phyloP scores from a whole-genome alignment of 2,329 filamentous ascomycete species.

The Macrophomina tecta region DNA sequence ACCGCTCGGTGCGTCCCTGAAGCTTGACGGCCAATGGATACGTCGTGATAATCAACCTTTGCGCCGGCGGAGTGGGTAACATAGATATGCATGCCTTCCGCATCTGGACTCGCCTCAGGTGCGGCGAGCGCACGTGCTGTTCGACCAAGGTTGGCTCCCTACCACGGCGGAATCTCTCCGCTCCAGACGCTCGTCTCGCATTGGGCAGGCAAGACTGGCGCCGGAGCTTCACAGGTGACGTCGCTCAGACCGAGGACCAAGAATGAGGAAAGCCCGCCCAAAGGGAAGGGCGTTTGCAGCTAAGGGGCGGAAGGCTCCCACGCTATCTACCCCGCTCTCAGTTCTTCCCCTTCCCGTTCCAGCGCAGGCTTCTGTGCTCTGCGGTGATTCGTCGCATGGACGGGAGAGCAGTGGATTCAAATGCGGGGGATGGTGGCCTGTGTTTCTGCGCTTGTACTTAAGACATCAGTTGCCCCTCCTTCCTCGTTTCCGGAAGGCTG shows the following conservation, averaged over 20 bases:
- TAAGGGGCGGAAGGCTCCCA: too few species aligned
- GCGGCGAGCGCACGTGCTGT: background rate
- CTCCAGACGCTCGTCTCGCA: too few species aligned
- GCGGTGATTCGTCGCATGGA: background rate
- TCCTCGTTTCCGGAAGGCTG: background rate
- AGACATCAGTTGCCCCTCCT: background rate
- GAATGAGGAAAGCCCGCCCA: too few species aligned
- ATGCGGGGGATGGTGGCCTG: background rate
- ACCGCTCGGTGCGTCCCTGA: background rate
- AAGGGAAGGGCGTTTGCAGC: too few species aligned
- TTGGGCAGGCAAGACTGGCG: too few species aligned
- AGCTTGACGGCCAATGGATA: background rate
- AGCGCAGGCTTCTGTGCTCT: background rate
- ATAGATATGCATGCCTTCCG: background rate
- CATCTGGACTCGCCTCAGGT: background rate
- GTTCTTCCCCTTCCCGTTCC: too few species aligned
- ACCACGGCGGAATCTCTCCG: too few species aligned
- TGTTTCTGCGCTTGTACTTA: background rate
- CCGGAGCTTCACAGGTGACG: too few species aligned
- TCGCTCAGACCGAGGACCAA: too few species aligned
- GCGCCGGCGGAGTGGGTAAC: background rate
- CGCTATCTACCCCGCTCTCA: too few species aligned
- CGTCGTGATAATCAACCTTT: background rate
- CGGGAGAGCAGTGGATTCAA: background rate
- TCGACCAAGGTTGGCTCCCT: too few species aligned